Base-by-base conservation (phyloP, 1,284 basidiomycete genomes). In the Sporisorium reilianum region DNA sequence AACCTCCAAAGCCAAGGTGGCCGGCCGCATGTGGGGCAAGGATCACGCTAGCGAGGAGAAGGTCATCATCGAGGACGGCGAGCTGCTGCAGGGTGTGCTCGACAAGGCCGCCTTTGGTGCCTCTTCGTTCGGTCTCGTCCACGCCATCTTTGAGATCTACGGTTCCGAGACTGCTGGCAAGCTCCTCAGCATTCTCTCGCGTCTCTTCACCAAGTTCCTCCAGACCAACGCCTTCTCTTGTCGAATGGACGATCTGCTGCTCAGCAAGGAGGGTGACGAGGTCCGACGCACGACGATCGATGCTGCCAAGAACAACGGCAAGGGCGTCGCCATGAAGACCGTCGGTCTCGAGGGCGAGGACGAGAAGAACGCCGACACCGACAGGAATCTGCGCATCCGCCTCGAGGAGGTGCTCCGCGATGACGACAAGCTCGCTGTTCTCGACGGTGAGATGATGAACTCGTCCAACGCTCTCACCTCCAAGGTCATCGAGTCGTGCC, bases 101-200 rank as follows among this genome's bases (percentile, higher is more conserved):
- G 97, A 99, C 88, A 99, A 99, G 87, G 93, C 95, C 18, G 94
- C 97, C 53, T 97, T 97, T 84, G 97, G 97, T 84, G 96, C 97
- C 20, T 92, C 93, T 0, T 92, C 97, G 8, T 99, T 93, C 84
- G 97, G 97, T 86, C 89, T 99, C 44, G 93, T 99, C 18, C 97
- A 99, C 85, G 97, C 97, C 1, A 92, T 97, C n/a, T 95, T 96
- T 86, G 97, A 99, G 83, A 88, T 99, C n/a, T 99, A 98, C 85
- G 96, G 97, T 5, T 88, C 95, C 12, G 91, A 92, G 70, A 87
- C 90, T 20, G 96, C 97, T 10, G 97, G 95, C 57, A 91, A 91
- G 80, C 89, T 99, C 10, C 90, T 99, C 38, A 94, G 95, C 59
- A 91, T 98, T 69, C 89, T 99, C 67, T 94, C 93, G 83, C 90